Conservation (phyloP, 805 yeast genomes). For the Debaryomyces prosopidis region DNA sequence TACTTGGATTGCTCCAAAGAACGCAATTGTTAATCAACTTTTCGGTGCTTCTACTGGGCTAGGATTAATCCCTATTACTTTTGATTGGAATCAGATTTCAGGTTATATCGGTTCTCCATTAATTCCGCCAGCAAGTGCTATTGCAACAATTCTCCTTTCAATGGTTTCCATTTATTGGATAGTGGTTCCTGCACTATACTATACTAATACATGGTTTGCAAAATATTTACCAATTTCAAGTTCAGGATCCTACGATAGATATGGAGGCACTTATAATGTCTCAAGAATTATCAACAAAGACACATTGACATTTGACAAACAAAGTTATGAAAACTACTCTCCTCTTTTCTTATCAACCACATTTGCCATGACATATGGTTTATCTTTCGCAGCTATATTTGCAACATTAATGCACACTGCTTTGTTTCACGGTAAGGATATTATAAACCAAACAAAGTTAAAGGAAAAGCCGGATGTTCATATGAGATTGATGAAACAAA, state of each 20-base stretch:
- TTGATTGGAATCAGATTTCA: slow-evolving; percentile 68
- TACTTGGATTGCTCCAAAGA: slow-evolving; percentile 30
- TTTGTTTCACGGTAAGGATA: slow-evolving; percentile 57
- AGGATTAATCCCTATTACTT: slow-evolving; percentile 36
- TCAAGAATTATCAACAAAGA: slow-evolving; percentile 44
- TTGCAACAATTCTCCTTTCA: slow-evolving; percentile 42
- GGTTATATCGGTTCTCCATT: slow-evolving; percentile 62
- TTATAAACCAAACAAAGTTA: slow-evolving; percentile 29
- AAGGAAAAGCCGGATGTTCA: slow-evolving; percentile 36
- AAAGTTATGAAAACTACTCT: slow-evolving; percentile 56
- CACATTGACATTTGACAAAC: slow-evolving; percentile 39
- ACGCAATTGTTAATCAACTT: slow-evolving; percentile 21
- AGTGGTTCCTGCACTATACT: slow-evolving; percentile 52
- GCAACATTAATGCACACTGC: slow-evolving; percentile 60
- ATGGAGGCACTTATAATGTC: slow-evolving; percentile 51
- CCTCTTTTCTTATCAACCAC: slow-evolving; percentile 55
- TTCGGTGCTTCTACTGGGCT: slow-evolving; percentile 27
- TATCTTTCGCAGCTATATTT: slow-evolving; percentile 58
- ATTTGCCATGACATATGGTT: slow-evolving; percentile 42
- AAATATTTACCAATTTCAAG: slow-evolving; percentile 52
- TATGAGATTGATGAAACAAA: slow-evolving; percentile 24
- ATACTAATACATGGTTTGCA: slow-evolving; percentile 55
- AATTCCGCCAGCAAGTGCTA: slow-evolving; percentile 59
- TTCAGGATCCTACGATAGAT: slow-evolving; percentile 46
- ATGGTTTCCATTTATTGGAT: slow-evolving; percentile 47